Evolutionary conservation across 2,329 filamentous ascomycete genomes (phyloP), one percentile per base, ranked within the genome.

Genomic region (Piedraia hortae): DNA sequence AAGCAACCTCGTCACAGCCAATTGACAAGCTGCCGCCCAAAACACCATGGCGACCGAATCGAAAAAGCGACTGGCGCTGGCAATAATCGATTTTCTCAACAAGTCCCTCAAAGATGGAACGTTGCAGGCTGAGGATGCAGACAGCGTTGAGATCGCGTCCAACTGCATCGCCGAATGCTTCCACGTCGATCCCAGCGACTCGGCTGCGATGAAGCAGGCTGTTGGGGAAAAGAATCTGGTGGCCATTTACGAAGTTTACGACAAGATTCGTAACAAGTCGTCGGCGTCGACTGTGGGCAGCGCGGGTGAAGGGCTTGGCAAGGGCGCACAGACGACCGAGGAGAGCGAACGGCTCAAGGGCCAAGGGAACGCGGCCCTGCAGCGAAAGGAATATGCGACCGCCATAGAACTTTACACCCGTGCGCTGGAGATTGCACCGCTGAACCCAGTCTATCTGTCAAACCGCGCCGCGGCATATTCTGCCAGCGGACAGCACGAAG

Each of bases 91-190:
- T 53, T 97, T 90, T 56, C 70, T 97, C 29, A 62, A 62, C 37
- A 67, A 63, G 27, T 89, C 78, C 20, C 54, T 77, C 35, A 70
- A 65, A 30, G 85, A 97, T 45, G 85, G 85, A 39, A 89, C 78
- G 19, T 62, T 97, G 27, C 60, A 69, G 24, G 53, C 70, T 37
- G 85, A 93, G 37, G 82, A 97, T 47, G 64, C 69, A 35, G 85
- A 97, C 42, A 82, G 71, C 31, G 73, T 97, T 45, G 85, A 97
- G 43, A 70, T 97, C 23, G 85, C 85, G 33, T 61, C 73, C 43
- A 80, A 80, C 51, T 91, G 82, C 53, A 93, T 97, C 47, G 63
- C 70, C 34, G 82, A 93, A 45, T 71, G 72, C 35, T 97, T 93
- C 63, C 77, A 88, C 48, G 72, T 97, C 39, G 78, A 93, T 49